Conservation (phyloP, 805 yeast species). For the Wickerhamomyces hampshirensis region DNA sequence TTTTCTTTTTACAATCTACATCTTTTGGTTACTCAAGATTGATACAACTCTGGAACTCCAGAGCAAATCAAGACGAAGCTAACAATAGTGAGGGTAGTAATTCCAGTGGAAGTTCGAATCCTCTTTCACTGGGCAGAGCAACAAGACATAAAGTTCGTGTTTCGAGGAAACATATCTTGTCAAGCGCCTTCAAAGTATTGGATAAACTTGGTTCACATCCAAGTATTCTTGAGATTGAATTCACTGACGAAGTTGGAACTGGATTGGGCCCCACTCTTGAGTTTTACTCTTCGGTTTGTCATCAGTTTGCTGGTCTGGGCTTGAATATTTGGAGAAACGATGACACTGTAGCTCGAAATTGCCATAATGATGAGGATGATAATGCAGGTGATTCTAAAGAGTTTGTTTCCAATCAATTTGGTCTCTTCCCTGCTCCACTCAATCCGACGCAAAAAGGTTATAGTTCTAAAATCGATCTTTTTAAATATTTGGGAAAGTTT, state of each 20-base stretch:
- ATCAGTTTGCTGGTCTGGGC: slow-evolving; percentile 56
- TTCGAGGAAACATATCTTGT: slow-evolving; percentile 62
- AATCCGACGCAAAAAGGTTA: slow-evolving; percentile 29
- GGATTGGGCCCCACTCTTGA: slow-evolving; percentile 96
- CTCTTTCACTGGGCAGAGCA: slow-evolving; percentile 58
- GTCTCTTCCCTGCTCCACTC: slow-evolving; percentile 74
- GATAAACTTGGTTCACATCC: slow-evolving; percentile 75
- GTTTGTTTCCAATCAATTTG: slow-evolving; percentile 40
- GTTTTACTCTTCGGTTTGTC: slow-evolving; percentile 79
- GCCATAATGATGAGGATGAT: slow-evolving; percentile 24
- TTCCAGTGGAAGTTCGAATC: slow-evolving; percentile 15
- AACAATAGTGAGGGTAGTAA: slow-evolving; percentile 26
- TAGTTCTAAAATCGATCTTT: slow-evolving; percentile 43
- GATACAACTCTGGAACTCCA: slow-evolving; percentile 69
- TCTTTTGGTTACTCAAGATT: slow-evolving; percentile 88
- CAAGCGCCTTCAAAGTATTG: slow-evolving; percentile 75
- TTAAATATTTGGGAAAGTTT: slow-evolving; percentile 71
- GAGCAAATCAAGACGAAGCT: slow-evolving; percentile 37
- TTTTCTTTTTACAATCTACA: slow-evolving; percentile 75
- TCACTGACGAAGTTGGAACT: slow-evolving; percentile 88
- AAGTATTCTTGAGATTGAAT: slow-evolving; percentile 80
- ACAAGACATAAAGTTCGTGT: slow-evolving; percentile 76
- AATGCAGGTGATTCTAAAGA: slow-evolving; percentile 24
- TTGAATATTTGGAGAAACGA: slow-evolving; percentile 64
- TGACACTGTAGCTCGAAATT: not conserved